These are phyloP conservation scores for Ganoderma leucocontextum DNA, from an alignment of 1,284 basidiomycete genomes.

Conservation along the genomic window DNA sequence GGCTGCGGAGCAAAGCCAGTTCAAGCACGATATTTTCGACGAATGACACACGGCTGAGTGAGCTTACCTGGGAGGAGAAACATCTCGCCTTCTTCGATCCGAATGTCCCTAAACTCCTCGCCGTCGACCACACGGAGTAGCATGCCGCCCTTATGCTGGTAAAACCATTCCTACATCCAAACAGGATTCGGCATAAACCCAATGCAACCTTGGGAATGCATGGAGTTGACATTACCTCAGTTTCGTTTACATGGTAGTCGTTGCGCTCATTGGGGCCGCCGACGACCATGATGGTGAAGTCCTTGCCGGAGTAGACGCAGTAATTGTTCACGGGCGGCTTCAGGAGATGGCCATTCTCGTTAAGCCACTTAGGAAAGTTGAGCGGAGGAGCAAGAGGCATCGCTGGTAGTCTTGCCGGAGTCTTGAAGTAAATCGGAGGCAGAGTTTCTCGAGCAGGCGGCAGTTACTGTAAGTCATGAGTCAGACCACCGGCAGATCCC, in stretches of 20 bases:
- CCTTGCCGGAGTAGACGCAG: slow-evolving; percentile 85
- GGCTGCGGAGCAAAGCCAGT: slow-evolving; percentile 52
- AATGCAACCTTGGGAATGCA: background rate
- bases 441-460: background rate
- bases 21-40: too few species aligned
- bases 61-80: slow-evolving; percentile 87
- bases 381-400: slow-evolving; percentile 79
- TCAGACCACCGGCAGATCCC: slow-evolving; percentile 21
- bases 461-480: background rate
- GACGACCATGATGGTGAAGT: slow-evolving; percentile 91
- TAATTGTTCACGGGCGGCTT: slow-evolving; percentile 93
- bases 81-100: slow-evolving; percentile 96
- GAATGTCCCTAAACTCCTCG: slow-evolving; percentile 87
- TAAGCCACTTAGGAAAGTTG: slow-evolving; percentile 88
- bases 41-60: background rate
- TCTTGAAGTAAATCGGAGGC: background rate
- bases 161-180: slow-evolving; percentile 87
- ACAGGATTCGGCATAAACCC: background rate
- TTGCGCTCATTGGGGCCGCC: slow-evolving; percentile 93
- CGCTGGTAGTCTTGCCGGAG: background rate
- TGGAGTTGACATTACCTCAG: slow-evolving; percentile 64
- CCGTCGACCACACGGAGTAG: slow-evolving; percentile 88
- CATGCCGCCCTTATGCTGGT: slow-evolving; percentile 94
- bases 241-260: slow-evolving; percentile 94
- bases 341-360: slow-evolving; percentile 79